Evolutionary conservation across 345 rosid genomes (phyloP), one percentile per base, ranked within the genome.

Genomic region (Boechera stricta): DNA sequence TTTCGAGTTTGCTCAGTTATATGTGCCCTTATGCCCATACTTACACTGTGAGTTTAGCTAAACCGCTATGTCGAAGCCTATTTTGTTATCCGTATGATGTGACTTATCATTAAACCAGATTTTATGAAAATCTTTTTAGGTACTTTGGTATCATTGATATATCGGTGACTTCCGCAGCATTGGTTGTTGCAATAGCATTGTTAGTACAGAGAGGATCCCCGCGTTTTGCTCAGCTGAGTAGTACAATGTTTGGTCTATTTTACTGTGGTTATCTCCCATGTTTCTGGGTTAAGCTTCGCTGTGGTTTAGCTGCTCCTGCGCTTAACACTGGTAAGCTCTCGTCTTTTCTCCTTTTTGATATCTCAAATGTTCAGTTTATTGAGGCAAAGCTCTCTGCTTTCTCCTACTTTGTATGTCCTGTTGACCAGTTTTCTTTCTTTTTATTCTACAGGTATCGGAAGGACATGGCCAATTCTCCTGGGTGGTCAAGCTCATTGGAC

Each of bases 401-500:
- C 60, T 75, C 54, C 41, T 58, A 53, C 62, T 18, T 18, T 5
- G 10, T 10, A 62, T n/a, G 67, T 57, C 59, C 21, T 64, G 32
- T 64, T 67, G 42, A 76, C 35, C 61, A 44, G 31, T 71, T 79
- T 77, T 33, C 29, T 73, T 67, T 63, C 33, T 70, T 28, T 77
- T 71, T 66, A 62, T 54, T 84, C 7, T 9, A 4, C 5, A 68
- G 98, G 85, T 64, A 49, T 86, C 39, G 97, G 85, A 77, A 82
- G 82, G 59, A 64, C 81, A 28, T 92, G 98, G 97, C 97, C 97
- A 28, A 64, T 84, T 79, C 86, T 92, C 80, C 89, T 92, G 64
- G 92, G 97, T 47, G 97, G 97, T 41, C 95, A 82, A 84, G 85
- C 92, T 81, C 97, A 92, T 68, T 94, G 98, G 98, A 92, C 97